Base-by-base conservation (phyloP, 805 yeast species). In the Saturnispora sanitii region DNA sequence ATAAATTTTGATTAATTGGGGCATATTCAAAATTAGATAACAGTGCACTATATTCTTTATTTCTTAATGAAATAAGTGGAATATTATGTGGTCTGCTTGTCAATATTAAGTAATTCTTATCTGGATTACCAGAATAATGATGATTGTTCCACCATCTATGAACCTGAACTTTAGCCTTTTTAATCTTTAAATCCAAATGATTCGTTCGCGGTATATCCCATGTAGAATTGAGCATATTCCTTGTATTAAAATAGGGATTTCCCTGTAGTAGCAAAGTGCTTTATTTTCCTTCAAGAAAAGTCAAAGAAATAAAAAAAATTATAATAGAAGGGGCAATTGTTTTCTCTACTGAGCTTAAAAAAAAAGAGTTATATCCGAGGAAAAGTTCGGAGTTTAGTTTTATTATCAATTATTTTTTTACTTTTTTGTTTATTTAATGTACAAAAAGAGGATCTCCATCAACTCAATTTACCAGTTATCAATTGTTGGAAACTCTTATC, bases 401-500 rank as follows among this genome's bases (percentile, higher is more conserved):
- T 22, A 34, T 34, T 34, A 20, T 27, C 16, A 13, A 27, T n/a
- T n/a, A 9, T 8, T 27, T 27, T 16, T 20, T 36, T n/a, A 18
- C 15, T 17, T 36, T 36, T 36, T 36, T 28, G 17, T 27, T 15
- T 36, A 25, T 25, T 35, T 35, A 25, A 25, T 35, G 21, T 35
- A 40, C 27, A 34, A 19, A 40, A 22, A 34, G 23, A 15, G 16
- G 30, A 11, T 27, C 16, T 20, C n/a, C 17, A 20, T 36, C 29
- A 35, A 17, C 20, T 25, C 9, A 40, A 15, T 26, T 40, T 40
- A 11, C 42, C 42, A 11, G 38, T 40, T 20, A 54, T 46, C 38
- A 70, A 52, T 44, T 68, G 70, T 46, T 82, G 68, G 57, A 85
- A 85, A 15, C 82, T 75, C 43, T 70, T 64, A 45, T 81, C 90